Percentiles rank a stretch among this genome's conserved stretches.
phyloP scores from a whole-genome alignment of 2,329 filamentous ascomycete species.

The Colletotrichum gigasporum region DNA sequence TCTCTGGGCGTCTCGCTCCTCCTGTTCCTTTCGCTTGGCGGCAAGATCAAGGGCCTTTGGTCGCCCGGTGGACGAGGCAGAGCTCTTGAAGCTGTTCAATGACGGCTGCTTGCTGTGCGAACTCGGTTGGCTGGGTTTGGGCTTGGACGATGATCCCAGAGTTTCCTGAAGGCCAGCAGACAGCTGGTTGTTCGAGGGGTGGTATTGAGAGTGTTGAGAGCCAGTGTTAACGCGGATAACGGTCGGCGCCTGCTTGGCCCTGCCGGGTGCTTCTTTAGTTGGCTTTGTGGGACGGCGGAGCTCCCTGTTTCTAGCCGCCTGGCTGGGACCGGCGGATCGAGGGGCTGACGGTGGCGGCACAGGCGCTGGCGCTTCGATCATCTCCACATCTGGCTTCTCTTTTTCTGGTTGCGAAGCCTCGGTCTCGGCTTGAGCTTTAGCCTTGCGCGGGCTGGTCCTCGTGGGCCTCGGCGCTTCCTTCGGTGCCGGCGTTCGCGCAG shows the following conservation, averaged over 20 bases:
- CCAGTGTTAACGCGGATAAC: conserved; percentile 77
- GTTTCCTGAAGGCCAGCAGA: conserved; percentile 69
- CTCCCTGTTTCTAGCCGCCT: conserved; percentile 60
- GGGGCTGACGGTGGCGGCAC: conserved; percentile 71
- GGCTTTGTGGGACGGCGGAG: conserved; percentile 70
- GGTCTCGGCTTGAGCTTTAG: conserved; percentile 46
- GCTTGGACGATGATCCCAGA: conserved; percentile 55
- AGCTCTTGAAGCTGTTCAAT: conserved; percentile 70
- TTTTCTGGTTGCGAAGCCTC: conserved; percentile 41
- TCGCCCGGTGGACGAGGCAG: conserved; percentile 69
- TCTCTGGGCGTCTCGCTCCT: conserved; percentile 81
- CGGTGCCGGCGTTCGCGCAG: conserved; percentile 39
- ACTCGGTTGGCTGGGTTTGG: conserved; percentile 74
- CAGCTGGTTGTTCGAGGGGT: conserved; percentile 66
- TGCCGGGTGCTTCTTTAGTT: conserved; percentile 65
- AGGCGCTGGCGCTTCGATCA: conserved; percentile 61
- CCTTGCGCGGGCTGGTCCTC: conserved; percentile 63
- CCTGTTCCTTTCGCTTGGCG: conserved; percentile 84
- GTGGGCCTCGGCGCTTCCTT: conserved; percentile 55
- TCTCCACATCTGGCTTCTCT: conserved; percentile 59
- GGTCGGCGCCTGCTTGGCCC: conserved; percentile 74
- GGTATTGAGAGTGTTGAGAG: conserved; percentile 68
- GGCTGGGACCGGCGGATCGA: conserved; percentile 57
- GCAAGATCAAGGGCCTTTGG: conserved; percentile 79
- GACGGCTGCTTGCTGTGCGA: conserved; percentile 65